phyloP scores from a whole-genome alignment of 208 protist genomes.

The Acanthamoeba quina region DNA sequence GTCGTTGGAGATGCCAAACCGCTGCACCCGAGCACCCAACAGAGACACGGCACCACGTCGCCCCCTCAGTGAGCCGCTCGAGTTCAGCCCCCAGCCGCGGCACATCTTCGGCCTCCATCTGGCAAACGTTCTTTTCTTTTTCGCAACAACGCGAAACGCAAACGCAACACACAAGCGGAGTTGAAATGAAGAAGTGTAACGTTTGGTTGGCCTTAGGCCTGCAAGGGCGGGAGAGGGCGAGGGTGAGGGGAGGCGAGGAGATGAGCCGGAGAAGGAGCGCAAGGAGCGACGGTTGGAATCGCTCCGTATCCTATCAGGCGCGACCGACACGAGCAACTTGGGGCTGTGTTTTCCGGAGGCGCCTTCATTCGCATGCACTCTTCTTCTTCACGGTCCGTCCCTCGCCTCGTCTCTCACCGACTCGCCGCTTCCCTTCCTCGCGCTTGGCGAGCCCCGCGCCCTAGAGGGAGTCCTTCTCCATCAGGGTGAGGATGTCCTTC shows the following conservation, averaged over 20 bases:
- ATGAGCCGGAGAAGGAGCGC: neutral
- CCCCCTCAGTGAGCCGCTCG: neutral
- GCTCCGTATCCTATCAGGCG: constrained; percentile 29
- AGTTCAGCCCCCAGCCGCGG: neutral
- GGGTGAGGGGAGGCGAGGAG: neutral
- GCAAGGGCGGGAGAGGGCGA: too few species aligned
- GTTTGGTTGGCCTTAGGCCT: too few species aligned
- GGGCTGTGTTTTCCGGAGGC: constrained; percentile 47
- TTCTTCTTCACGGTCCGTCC: neutral
- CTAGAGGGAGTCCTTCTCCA: constrained; percentile 14
- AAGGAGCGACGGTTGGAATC: constrained; percentile 64
- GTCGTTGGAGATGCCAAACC: neutral
- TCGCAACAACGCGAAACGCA: too few species aligned
- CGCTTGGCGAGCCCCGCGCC: neutral
- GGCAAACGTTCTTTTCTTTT: too few species aligned
- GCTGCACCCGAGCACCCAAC: neutral
- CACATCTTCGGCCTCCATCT: too few species aligned
- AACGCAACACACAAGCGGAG: too few species aligned
- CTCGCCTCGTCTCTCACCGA: neutral
- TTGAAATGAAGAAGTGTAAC: too few species aligned
- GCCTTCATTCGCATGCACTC: constrained; percentile 62
- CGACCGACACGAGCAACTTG: constrained; percentile 24
- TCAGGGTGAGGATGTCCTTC: constrained; percentile 38
- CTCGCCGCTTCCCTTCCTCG: neutral
- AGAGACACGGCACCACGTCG: neutral